Conservation (phyloP, 345 rosid species). For the Salix exigua region DNA sequence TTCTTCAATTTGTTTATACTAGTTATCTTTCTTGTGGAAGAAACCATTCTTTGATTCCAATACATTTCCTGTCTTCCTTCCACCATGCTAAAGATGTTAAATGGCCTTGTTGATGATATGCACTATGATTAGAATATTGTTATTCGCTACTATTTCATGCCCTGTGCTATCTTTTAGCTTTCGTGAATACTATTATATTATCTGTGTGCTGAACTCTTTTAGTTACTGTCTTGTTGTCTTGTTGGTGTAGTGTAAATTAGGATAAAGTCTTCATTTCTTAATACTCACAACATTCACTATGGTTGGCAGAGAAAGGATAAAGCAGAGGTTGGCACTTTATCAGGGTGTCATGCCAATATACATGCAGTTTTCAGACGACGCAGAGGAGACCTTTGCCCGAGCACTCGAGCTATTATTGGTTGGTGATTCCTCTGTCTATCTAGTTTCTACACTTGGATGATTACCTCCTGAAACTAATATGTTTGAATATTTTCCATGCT, state of each 20-base stretch:
- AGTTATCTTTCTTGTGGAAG: background rate
- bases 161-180: background rate
- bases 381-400: conserved; percentile 83
- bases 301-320: conserved; percentile 65
- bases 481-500: conserved; percentile 12
- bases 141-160: background rate
- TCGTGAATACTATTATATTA: background rate
- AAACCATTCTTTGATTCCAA: background rate
- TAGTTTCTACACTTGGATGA: background rate
- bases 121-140: background rate
- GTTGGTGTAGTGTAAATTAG: background rate
- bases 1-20: background rate
- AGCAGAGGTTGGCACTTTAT: conserved; percentile 84
- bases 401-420: conserved; percentile 70
- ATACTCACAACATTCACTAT: conserved; percentile 6
- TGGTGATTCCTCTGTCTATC: conserved; percentile 7
- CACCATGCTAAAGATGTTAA: background rate
- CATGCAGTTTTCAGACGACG: conserved; percentile 82
- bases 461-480: conserved; percentile 3
- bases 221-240: conserved; percentile 10
- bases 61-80: background rate
- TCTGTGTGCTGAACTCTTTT: background rate
- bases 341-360: conserved; percentile 85
- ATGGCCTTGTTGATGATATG: background rate
- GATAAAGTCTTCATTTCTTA: background rate